Base-by-base conservation (phyloP, 345 rosid genomes). In the Citrus mangshanensis region DNA sequence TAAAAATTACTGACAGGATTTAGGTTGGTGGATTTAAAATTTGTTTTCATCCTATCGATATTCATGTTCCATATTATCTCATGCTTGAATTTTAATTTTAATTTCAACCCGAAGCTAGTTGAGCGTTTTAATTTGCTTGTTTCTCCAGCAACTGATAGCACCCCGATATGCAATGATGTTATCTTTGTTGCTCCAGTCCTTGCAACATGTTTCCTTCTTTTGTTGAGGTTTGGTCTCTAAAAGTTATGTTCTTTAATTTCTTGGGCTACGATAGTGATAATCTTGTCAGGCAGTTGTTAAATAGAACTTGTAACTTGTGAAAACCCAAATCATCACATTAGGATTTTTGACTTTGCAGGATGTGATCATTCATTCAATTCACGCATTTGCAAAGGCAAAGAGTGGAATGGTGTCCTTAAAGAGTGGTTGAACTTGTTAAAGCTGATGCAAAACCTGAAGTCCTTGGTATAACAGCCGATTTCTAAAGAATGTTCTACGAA, bases 371-470 rank as follows among this genome's bases (percentile, higher is more conserved):
- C 72, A 79, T 96, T 84, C 70, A 78, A 83, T 83, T 78, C 85
- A 55, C 75, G 60, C 70, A 60, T 82, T 80, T 91, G 90, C 79
- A 90, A 86, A 81, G 95, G 95, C 56, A 91, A 92, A 81, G 91
- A 89, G 77, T 91, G 97, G 99, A 92, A 85, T 80, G 85, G 77
- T 49, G 56, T 90, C 64, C 92, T 96, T 68, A 91, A 88, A 84
- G 91, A 94, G 68, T 96, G 99, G 99, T 78, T 96, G 74, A 83
- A 85, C 81, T 85, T 96, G 85, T 84, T 96, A 82, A 94, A 88
- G 80, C 80, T 86, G 78, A 89, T 94, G 90, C 85, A 86, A 81
- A 91, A 91, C 74, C 85, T 92, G 28, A 88, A 78, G 81, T 86
- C 94, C 58, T 88, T 88, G 56, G n/a, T 82, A 85, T 49, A 80